Conservation (phyloP, 345 rosid genomes). For the Cardamine occulta region DNA sequence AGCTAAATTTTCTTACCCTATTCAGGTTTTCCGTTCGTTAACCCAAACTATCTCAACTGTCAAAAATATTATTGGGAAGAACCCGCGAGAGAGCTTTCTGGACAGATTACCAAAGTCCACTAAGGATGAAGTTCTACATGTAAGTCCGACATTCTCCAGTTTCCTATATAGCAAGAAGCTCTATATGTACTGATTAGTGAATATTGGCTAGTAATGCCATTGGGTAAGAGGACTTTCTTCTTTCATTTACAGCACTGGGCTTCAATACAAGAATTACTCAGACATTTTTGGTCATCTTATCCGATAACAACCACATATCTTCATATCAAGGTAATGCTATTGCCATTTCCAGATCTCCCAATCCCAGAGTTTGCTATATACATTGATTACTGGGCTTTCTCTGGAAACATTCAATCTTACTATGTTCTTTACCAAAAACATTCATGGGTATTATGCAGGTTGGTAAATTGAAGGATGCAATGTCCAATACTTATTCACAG, state of each 20-base stretch:
- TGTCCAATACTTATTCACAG: conserved; percentile 83
- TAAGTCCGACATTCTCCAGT: conserved; percentile 19
- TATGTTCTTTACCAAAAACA: background rate
- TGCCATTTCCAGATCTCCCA: background rate
- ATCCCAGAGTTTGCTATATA: conserved; percentile 1
- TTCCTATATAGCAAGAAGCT: conserved; percentile 12
- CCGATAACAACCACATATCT: conserved; percentile 81
- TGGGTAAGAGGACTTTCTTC: conserved; percentile 9
- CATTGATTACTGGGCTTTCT: background rate
- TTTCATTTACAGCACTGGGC: conserved; percentile 67
- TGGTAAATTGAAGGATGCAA: conserved; percentile 78
- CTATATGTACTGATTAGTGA: background rate
- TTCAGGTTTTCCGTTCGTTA: conserved; percentile 80
- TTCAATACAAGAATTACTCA: conserved; percentile 76
- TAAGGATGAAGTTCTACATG: conserved; percentile 70
- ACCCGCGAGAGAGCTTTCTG: conserved; percentile 75
- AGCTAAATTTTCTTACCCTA: conserved; percentile 25
- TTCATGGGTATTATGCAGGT: conserved; percentile 52
- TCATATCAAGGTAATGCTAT: conserved; percentile 63
- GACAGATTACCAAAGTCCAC: conserved; percentile 74
- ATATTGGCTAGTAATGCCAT: conserved; percentile 9
- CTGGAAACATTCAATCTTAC: background rate
- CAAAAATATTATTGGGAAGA: conserved; percentile 72
- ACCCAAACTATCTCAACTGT: conserved; percentile 81
- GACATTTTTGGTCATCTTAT: conserved; percentile 95